phyloP scores from a whole-genome alignment of 139 green algal species.

The Diplosphaera chodatii region DNA sequence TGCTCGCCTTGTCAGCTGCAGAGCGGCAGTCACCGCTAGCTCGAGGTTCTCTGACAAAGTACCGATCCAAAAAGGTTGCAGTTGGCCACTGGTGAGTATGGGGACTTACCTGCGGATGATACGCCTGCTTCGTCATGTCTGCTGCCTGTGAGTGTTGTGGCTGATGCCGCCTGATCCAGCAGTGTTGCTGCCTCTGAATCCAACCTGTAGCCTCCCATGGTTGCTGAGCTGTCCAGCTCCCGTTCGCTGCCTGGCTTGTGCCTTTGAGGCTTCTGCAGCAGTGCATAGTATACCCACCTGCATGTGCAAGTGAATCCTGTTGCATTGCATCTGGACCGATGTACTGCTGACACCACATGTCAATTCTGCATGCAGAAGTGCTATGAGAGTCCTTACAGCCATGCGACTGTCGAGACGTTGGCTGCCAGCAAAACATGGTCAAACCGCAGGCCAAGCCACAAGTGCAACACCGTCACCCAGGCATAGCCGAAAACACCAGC shows the following conservation, averaged over 20 bases:
- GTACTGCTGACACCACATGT: too few species aligned
- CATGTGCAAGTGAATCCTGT: too few species aligned
- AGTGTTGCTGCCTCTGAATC: background rate
- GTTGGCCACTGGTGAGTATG: too few species aligned
- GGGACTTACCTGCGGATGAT: too few species aligned
- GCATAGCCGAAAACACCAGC: constrained; percentile 54
- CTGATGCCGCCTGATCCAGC: too few species aligned
- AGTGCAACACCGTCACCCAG: constrained; percentile 43
- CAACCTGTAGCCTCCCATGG: constrained; percentile 1
- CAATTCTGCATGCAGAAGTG: background rate
- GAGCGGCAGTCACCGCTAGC: too few species aligned
- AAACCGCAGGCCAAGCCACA: constrained; percentile 27
- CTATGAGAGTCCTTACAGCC: background rate
- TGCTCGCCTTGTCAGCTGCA: background rate
- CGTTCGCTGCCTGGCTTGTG: background rate
- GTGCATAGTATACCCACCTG: constrained; percentile 11
- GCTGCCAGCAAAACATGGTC: constrained; percentile 28
- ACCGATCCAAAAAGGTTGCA: too few species aligned
- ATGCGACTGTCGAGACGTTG: constrained; percentile 14
- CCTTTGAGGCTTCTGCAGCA: constrained; percentile 14
- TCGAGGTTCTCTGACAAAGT: too few species aligned
- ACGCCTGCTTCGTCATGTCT: too few species aligned
- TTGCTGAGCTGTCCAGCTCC: background rate
- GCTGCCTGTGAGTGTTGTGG: too few species aligned
- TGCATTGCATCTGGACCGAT: too few species aligned